A percentile compares a stretch with the other conserved stretches of the same genome.
Conservation (phyloP, 148 eudicot genomes). For the Dysphania ambrosioides region DNA sequence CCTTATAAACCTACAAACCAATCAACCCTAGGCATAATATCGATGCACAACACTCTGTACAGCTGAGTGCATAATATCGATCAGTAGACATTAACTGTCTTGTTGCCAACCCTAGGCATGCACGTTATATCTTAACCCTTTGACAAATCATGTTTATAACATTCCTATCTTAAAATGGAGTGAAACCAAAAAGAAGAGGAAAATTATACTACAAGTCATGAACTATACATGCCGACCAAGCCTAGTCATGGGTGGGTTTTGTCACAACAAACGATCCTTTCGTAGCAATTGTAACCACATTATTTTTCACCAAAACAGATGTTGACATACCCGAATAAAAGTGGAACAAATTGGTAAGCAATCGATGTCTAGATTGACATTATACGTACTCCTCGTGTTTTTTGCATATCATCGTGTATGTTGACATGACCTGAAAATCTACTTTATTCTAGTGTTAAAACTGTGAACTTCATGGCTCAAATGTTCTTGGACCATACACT, state of each 20-base stretch:
- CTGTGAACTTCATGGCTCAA: not conserved
- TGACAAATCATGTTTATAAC: too few relatives aligned
- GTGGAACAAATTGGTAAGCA: not conserved
- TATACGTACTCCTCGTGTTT: not conserved
- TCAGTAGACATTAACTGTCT: too few relatives aligned
- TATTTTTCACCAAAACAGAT: not conserved
- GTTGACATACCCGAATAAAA: not conserved
- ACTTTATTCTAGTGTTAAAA: not conserved
- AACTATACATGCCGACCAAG: conserved; percentile 10
- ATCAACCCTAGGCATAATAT: too few relatives aligned
- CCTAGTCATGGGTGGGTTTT: not conserved
- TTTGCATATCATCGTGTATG: not conserved
- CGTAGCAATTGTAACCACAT: not conserved
- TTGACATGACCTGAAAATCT: not conserved
- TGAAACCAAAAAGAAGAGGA: not conserved
- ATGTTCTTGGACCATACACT: not conserved
- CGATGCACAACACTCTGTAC: too few relatives aligned
- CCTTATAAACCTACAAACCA: too few relatives aligned
- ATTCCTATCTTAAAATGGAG: too few relatives aligned
- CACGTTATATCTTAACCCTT: too few relatives aligned
- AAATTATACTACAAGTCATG: not conserved
- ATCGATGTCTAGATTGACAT: not conserved
- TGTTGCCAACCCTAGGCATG: too few relatives aligned
- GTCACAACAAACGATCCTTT: not conserved
- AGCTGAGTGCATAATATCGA: too few relatives aligned